Evolutionary conservation across 2,329 filamentous ascomycete genomes (phyloP).

Genomic region (Amauroascus niger): DNA sequence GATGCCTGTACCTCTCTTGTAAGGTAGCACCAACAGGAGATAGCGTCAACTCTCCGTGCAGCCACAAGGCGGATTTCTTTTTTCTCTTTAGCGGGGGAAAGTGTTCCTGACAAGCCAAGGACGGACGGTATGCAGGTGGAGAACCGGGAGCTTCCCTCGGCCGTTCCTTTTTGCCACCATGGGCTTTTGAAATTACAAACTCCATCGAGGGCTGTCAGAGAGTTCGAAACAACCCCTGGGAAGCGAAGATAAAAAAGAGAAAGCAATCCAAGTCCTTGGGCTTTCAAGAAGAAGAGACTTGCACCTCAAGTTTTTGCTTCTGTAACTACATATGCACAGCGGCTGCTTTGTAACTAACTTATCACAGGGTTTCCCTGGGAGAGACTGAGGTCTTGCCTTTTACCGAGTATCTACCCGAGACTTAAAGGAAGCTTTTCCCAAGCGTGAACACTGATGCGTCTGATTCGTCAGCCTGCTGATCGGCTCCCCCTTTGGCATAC

Average conservation of each 20-base stretch:
- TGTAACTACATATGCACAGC: too few species aligned
- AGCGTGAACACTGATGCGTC: background rate
- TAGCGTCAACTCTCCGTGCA: background rate
- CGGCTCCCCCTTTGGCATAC: background rate
- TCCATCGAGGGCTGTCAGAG: background rate
- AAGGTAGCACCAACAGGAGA: background rate
- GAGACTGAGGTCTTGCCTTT: too few species aligned
- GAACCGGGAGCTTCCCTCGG: background rate
- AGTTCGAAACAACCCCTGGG: background rate
- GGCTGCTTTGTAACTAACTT: too few species aligned
- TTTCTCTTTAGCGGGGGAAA: background rate
- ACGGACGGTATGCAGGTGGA: slow-evolving; percentile 4
- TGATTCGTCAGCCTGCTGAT: slow-evolving; percentile 8
- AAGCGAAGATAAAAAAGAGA: background rate
- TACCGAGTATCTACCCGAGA: background rate
- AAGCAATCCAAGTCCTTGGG: background rate
- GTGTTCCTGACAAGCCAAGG: slow-evolving; percentile 7
- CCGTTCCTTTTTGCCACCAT: background rate
- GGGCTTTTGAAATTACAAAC: slow-evolving; percentile 1
- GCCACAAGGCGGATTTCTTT: too few species aligned
- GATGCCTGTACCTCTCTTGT: background rate
- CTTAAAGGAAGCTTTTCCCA: background rate
- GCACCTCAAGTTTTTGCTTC: background rate
- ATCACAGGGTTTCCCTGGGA: too few species aligned
- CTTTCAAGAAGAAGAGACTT: background rate